Evolutionary conservation across 768 basidiomycete genomes (phyloP), one percentile per base, ranked within the genome.

Genomic region (Tylopilus subfusipes): DNA sequence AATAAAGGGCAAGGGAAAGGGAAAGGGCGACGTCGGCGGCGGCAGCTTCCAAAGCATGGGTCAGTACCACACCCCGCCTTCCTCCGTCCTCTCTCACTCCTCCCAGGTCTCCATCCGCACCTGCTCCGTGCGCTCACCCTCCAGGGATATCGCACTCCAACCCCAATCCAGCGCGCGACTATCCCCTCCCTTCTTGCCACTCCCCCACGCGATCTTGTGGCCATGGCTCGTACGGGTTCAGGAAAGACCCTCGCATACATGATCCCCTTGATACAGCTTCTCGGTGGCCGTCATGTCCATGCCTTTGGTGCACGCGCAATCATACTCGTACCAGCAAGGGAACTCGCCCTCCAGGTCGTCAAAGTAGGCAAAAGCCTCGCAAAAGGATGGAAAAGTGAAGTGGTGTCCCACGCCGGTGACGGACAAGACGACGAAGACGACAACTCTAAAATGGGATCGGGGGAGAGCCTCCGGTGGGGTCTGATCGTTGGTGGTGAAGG

Each of bases 1-100:
- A 62, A 77, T 82, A 13, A 93, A 89, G 63, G 84, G 83, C 10
- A 88, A 88, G 67, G 72, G 75, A 19, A 90, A 87, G 64, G 72
- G 72, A 3, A 92, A 89, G 67, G 86, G 85, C 18, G 86, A 92
- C 64, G 79, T 90, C 13, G 94, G 94, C 30, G 94, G 94, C 29
- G 94, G 94, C 19, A 96, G 93, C 58, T 98, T 97, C 63, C 94
- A 97, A 70, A 88, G 86, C 81, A 93, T 98, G 91, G 93, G 92
- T 92, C 51, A 50, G 84, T 78, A 27, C 48, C 12, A 9, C 44
- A 2, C 42, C 59, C 10, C 5, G 12, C 27, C 33, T 6, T 18
- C n/a, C 16, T n/a, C 0, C 47, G 6, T 5, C 42, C 52, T 22
- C 42, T 43, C 55, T 47, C 40, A 56, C 48, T 18, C 33, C 30